These are phyloP conservation scores for Phytophthora hibernalis DNA, from an alignment of 352 stramenopile genomes.

Conservation along the genomic window DNA sequence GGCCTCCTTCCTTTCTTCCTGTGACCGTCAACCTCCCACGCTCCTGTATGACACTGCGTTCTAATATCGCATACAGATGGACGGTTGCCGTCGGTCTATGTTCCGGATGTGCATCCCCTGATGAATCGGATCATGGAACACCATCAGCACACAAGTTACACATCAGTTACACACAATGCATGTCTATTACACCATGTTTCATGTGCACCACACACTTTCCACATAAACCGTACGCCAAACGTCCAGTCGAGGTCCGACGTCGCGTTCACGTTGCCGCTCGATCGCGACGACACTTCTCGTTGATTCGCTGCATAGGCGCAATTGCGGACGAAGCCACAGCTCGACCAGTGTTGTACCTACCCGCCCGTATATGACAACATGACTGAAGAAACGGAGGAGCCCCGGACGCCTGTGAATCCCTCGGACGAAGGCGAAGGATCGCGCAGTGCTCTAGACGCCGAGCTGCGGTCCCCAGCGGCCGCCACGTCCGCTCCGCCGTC, in stretches of 20 bases:
- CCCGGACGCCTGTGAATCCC: conserved; percentile 18
- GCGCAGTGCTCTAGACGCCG: conserved; percentile 20
- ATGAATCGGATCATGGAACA: not conserved
- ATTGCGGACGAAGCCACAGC: conserved; percentile 10
- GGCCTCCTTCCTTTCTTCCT: not conserved
- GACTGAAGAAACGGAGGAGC: conserved; percentile 26
- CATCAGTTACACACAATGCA: not conserved
- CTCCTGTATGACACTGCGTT: conserved; percentile 32
- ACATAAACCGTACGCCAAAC: conserved; percentile 2
- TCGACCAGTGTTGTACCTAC: conserved; percentile 12
- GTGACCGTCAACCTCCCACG: too few relatives aligned
- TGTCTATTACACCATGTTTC: not conserved
- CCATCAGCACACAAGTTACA: too few relatives aligned
- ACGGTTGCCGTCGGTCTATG: conserved; percentile 7
- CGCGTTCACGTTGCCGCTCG: conserved; percentile 15
- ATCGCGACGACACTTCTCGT: conserved; percentile 24
- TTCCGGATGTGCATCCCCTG: conserved; percentile 9
- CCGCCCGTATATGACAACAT: conserved; percentile 36
- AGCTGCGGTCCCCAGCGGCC: conserved; percentile 23
- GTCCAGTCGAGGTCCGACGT: conserved; percentile 17
- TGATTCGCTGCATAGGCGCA: conserved; percentile 4
- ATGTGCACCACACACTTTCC: not conserved
- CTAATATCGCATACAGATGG: conserved; percentile 40
- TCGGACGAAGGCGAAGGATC: conserved; percentile 33
- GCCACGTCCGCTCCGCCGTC: conserved; percentile 23